Evolutionary conservation across 2,329 filamentous ascomycete genomes (phyloP).

Genomic region (Colletotrichum orchidophilum): DNA sequence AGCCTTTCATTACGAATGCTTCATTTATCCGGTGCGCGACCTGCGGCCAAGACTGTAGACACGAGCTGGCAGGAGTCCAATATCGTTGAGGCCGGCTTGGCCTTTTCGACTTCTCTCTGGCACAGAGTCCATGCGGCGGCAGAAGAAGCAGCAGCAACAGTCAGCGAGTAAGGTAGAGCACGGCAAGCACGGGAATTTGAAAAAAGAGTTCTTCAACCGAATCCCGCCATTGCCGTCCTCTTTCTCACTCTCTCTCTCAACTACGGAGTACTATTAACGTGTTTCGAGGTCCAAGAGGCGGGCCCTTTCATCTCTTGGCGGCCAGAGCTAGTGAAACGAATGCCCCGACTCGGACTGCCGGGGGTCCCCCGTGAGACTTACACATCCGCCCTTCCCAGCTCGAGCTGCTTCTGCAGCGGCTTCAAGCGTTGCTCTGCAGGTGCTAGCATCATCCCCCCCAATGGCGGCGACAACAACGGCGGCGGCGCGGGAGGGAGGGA

Average conservation of each 20-base stretch:
- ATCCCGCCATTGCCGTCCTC: conserved; percentile 13
- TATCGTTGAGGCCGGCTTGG: conserved; percentile 15
- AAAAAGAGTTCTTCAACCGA: neutral
- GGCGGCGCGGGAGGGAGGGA: neutral
- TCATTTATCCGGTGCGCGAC: neutral
- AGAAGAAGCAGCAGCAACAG: neutral
- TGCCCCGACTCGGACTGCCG: conserved; percentile 27
- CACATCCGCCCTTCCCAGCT: neutral
- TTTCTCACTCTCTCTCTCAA: conserved; percentile 13
- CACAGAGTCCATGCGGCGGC: neutral
- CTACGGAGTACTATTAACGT: neutral
- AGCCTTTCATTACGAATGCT: conserved; percentile 5
- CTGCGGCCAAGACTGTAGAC: conserved; percentile 14
- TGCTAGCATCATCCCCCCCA: neutral
- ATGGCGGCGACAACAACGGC: neutral
- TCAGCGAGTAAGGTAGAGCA: neutral
- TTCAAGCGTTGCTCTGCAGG: neutral
- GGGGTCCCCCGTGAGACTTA: neutral
- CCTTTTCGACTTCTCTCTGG: neutral
- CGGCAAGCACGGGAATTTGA: neutral
- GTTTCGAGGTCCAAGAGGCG: conserved; percentile 31
- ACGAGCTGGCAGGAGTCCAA: conserved; percentile 26
- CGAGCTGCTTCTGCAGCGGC: neutral
- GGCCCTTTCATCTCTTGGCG: conserved; percentile 32
- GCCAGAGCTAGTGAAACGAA: conserved; percentile 33